Conservation (phyloP, 2,329 filamentous ascomycete genomes). For the Alternaria sp. region DNA sequence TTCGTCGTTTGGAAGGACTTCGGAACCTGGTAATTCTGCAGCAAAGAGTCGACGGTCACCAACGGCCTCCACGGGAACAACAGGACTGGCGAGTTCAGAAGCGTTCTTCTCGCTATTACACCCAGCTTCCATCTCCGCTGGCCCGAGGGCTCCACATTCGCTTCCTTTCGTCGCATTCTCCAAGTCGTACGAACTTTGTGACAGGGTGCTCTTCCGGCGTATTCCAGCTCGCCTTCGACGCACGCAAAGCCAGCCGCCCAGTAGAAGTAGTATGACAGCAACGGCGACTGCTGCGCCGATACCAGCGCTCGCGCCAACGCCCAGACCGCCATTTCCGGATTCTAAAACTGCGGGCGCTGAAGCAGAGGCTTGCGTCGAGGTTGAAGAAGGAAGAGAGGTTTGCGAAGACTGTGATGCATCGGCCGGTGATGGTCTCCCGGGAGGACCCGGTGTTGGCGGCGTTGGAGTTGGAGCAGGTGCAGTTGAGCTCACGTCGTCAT, state of each 20-base stretch:
- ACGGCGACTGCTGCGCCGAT: conserved; percentile 26
- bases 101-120: neutral
- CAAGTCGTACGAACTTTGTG: conserved; percentile 14
- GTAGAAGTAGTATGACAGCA: conserved; percentile 12
- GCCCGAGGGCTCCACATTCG: neutral
- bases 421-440: neutral
- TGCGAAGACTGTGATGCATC: neutral
- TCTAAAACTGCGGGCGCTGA: neutral
- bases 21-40: conserved; percentile 20
- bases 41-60: conserved; percentile 9
- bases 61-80: conserved; percentile 7
- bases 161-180: conserved; percentile 13
- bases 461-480: neutral
- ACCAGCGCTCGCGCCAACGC: conserved; percentile 18
- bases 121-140: conserved; percentile 7
- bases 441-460: neutral
- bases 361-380: neutral
- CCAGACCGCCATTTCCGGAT: conserved; percentile 1
- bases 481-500: conserved; percentile 13
- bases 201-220: conserved; percentile 4
- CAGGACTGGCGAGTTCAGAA: conserved; percentile 19
- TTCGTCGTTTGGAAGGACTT: neutral
- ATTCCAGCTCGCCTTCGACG: conserved; percentile 11
- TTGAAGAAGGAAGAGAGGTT: conserved; percentile 4
- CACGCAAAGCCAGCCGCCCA: conserved; percentile 18